Evolutionary conservation across 495 filamentous ascomycete genomes (phyloP), one percentile per base, ranked within the genome.

Genomic region (Talaromyces thailandensis): DNA sequence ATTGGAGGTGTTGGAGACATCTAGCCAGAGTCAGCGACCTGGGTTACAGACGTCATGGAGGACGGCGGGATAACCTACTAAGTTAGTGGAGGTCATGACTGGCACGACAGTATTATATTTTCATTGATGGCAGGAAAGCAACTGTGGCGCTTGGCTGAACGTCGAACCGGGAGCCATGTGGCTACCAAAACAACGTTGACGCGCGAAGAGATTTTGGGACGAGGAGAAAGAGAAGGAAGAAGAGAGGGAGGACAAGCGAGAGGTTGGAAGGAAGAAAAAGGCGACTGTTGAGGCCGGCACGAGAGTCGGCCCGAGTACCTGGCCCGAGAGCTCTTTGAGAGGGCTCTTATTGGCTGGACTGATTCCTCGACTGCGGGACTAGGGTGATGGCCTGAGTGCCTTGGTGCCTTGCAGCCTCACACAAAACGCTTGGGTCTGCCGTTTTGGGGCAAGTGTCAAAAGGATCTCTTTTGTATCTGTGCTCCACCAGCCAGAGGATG

Each of bases 1-100:
- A 85, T 86, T 59, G 88, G 88, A 58, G 84, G 73, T 64, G 80
- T 78, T 58, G 85, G 83, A 66, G 86, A 87, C 74, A 82, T 82
- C 86, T 88, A 74, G 61, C 67, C 65, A 62, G 68, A 71, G 76
- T 80, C 76, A 78, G 61, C 24, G 28, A 26, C 26, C 8, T 31
- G 18, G n/a, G 53, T 24, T 56, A 16, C 29, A 26, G 61, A 61
- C 37, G 35, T 51, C 37, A 26, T 60, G 14, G 21, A 28, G 58
- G 18, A 45, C 31, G 35, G 18, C n/a, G 31, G n/a, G 11, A 16
- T 16, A 16, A 23, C 29, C 51, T 62, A 62, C 61, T 21, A 56
- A n/a, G 37, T 56, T 56, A 51, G 51, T 29, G 32, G 61, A 56
- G 51, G 51, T 37, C 61, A 62, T 62, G 51, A 40, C 59, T 61